A percentile compares a stretch with the other conserved stretches of the same genome.
Conservation (phyloP, 139 green algal species). For the Trebouxia sp. region DNA sequence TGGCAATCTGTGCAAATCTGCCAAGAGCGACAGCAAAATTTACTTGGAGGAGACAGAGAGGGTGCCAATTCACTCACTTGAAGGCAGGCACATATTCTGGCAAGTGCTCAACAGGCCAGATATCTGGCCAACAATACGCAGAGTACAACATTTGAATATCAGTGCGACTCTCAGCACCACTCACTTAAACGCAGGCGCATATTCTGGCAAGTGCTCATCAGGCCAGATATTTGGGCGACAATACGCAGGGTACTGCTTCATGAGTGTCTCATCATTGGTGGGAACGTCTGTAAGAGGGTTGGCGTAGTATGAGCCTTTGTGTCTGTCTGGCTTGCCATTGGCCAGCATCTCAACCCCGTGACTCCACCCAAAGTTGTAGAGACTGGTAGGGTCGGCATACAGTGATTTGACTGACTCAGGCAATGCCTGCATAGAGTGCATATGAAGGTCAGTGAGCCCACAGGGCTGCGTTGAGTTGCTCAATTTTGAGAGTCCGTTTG, state of each 20-base stretch:
- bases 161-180: neutral
- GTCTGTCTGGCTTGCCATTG: constrained; percentile 52
- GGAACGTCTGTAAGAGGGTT: constrained; percentile 62
- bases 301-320: constrained; percentile 73
- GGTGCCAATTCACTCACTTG: neutral
- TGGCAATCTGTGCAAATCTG: neutral
- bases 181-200: constrained; percentile 59
- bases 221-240: constrained; percentile 78
- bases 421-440: constrained; percentile 46
- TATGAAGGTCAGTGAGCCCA: neutral
- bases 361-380: constrained; percentile 75
- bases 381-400: constrained; percentile 52
- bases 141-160: constrained; percentile 36
- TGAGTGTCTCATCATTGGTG: constrained; percentile 25
- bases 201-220: constrained; percentile 54
- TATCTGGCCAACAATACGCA: constrained; percentile 55
- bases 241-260: constrained; percentile 42
- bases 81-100: constrained; percentile 68
- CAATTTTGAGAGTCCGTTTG: neutral
- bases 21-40: neutral
- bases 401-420: constrained; percentile 31
- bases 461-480: neutral
- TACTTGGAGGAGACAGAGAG: neutral
- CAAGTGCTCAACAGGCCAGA: constrained; percentile 69
- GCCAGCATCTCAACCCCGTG: constrained; percentile 67